Conservation (phyloP, 371 early-diverging fungal species). For the Lichtheimia corymbifera region DNA sequence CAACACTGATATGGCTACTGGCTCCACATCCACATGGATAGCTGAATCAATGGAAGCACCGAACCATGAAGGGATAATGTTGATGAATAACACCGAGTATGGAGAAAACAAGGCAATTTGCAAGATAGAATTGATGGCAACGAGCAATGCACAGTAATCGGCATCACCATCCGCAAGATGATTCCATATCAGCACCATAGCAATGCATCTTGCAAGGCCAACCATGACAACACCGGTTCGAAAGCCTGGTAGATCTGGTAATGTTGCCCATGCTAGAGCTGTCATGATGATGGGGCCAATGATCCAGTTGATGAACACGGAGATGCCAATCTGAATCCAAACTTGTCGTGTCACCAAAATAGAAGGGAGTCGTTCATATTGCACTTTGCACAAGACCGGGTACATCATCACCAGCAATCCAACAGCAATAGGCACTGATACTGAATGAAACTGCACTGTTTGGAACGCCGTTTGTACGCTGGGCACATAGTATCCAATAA, state of each 20-base stretch:
- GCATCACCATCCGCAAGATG: slow-evolving; percentile 66
- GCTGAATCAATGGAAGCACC: slow-evolving; percentile 35
- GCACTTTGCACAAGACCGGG: slow-evolving; percentile 71
- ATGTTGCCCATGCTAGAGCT: slow-evolving; percentile 70
- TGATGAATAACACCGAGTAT: slow-evolving; percentile 59
- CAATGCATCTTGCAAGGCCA: slow-evolving; percentile 73
- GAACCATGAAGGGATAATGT: slow-evolving; percentile 53
- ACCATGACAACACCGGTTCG: slow-evolving; percentile 77
- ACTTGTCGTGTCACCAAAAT: slow-evolving; percentile 41
- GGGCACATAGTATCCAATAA: slow-evolving; percentile 70
- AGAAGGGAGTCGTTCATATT: slow-evolving; percentile 53
- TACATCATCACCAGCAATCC: slow-evolving; percentile 76
- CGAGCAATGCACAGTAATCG: slow-evolving; percentile 69
- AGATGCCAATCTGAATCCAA: slow-evolving; percentile 52
- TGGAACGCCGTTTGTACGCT: slow-evolving; percentile 53
- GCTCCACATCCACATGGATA: slow-evolving; percentile 55
- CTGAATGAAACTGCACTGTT: slow-evolving; percentile 61
- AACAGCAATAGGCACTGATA: slow-evolving; percentile 69
- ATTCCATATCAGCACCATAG: slow-evolving; percentile 85
- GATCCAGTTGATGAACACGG: slow-evolving; percentile 69
- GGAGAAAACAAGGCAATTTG: slow-evolving; percentile 71
- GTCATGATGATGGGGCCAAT: slow-evolving; percentile 74
- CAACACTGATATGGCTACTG: slow-evolving; percentile 59
- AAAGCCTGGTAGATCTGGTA: slow-evolving; percentile 70
- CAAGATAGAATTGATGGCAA: slow-evolving; percentile 70